Evolutionary conservation across 164 flowering plant species (phyloP).

Genomic region (Berberis thunbergii): DNA sequence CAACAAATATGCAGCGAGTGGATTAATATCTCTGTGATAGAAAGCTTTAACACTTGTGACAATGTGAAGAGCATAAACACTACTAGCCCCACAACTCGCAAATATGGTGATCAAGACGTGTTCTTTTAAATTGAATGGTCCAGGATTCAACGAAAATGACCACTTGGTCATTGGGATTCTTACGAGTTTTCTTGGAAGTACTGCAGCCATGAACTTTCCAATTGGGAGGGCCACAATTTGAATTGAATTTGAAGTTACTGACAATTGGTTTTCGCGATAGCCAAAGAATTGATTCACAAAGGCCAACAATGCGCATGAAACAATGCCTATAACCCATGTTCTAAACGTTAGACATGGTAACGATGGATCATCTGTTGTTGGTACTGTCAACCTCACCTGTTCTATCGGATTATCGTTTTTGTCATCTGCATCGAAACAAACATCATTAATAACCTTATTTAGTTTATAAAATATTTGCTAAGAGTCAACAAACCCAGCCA

Average conservation of each 20-base stretch:
- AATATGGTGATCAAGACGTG: constrained; percentile 9
- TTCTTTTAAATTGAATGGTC: constrained; percentile 15
- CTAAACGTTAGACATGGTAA: constrained; percentile 11
- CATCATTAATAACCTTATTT: background rate
- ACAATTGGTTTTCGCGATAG: background rate
- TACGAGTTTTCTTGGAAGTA: constrained; percentile 3
- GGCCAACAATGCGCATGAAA: constrained; percentile 3
- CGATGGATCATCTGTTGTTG: constrained; percentile 9
- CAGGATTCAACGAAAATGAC: constrained; percentile 13
- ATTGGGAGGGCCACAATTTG: constrained; percentile 12
- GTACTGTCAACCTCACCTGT: constrained; percentile 11
- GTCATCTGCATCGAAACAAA: background rate
- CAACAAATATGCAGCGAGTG: constrained; percentile 28
- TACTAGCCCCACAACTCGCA: background rate
- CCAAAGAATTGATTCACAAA: background rate
- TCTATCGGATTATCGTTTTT: constrained; percentile 9
- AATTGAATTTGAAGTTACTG: background rate
- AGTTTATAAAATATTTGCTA: background rate
- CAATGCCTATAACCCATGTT: constrained; percentile 10
- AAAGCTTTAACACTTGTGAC: constrained; percentile 39
- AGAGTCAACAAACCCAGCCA: background rate
- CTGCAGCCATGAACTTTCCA: constrained; percentile 11
- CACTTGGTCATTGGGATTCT: constrained; percentile 5
- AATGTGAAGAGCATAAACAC: constrained; percentile 2
- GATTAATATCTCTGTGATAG: constrained; percentile 27